Conservation (phyloP, 2,329 filamentous ascomycete species). For the Aspergillus melleus region DNA sequence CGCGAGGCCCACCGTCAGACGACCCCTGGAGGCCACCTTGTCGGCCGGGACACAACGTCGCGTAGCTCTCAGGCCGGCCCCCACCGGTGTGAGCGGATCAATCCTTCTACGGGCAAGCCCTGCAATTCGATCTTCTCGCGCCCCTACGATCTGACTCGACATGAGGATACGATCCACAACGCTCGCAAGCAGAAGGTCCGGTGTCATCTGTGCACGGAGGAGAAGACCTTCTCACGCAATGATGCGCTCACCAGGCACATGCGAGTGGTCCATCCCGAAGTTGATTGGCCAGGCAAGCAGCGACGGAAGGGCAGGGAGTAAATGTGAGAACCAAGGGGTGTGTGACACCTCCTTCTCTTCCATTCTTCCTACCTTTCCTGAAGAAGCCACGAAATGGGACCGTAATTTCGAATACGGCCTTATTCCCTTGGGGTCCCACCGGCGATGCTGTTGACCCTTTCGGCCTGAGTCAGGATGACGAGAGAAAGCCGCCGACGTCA, state of each 20-base stretch:
- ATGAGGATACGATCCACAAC: constrained; percentile 98
- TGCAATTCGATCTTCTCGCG: constrained; percentile 94
- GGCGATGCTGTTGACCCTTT: not conserved
- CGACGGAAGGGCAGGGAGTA: constrained; percentile 41
- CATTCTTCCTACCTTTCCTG: not conserved
- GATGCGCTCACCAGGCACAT: constrained; percentile 94
- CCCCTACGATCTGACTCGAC: constrained; percentile 92
- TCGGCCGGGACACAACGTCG: constrained; percentile 47
- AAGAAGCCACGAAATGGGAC: constrained; percentile 10
- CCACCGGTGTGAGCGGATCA: constrained; percentile 88
- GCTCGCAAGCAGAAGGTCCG: constrained; percentile 90
- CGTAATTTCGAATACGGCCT: constrained; percentile 1
- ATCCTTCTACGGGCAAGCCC: constrained; percentile 90
- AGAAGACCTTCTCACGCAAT: constrained; percentile 94
- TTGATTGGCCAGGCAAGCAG: constrained; percentile 73
- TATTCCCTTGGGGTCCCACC: not conserved
- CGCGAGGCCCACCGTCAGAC: constrained; percentile 84
- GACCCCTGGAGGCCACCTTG: constrained; percentile 51
- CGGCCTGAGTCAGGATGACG: constrained; percentile 21
- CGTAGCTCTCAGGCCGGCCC: constrained; percentile 89
- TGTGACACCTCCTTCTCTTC: not conserved
- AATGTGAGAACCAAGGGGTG: constrained; percentile 1
- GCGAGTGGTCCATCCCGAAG: constrained; percentile 87
- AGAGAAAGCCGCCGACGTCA: constrained; percentile 25
- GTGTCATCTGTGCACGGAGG: constrained; percentile 88